These are phyloP conservation scores for Neurospora sp. DNA, from an alignment of 495 filamentous ascomycete species.

Conservation along the genomic window DNA sequence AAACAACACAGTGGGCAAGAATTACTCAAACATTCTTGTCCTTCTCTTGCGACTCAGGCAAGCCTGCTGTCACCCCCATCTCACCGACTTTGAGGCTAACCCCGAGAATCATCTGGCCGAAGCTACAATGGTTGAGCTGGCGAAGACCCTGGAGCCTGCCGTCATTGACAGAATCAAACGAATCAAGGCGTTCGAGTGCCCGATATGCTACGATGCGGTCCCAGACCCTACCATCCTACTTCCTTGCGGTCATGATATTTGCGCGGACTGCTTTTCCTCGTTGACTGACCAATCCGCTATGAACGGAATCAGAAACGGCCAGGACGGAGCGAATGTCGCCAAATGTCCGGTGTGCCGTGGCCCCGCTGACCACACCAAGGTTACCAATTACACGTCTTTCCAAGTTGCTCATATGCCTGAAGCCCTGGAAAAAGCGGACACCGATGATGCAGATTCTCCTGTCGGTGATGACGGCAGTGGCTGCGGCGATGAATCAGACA, in stretches of 20 bases:
- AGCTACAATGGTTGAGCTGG: conserved; percentile 54
- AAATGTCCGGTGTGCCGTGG: conserved; percentile 73
- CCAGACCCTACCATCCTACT: conserved; percentile 69
- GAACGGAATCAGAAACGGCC: conserved; percentile 43
- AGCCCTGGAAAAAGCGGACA: conserved; percentile 9
- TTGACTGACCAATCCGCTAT: conserved; percentile 48
- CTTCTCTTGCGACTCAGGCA: conserved; percentile 84
- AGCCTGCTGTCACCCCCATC: conserved; percentile 83
- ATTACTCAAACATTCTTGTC: conserved; percentile 79
- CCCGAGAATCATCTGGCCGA: conserved; percentile 31
- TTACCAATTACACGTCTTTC: conserved; percentile 69
- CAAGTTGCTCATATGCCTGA: conserved; percentile 60
- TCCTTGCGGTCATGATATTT: conserved; percentile 79
- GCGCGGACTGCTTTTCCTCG: conserved; percentile 66
- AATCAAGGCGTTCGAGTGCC: conserved; percentile 53
- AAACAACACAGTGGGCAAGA: conserved; percentile 58
- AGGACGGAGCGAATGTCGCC: conserved; percentile 41
- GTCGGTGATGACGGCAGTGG: conserved; percentile 31
- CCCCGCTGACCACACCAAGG: conserved; percentile 49
- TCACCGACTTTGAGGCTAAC: conserved; percentile 66
- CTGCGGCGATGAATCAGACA: conserved; percentile 8
- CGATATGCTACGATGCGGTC: conserved; percentile 70
- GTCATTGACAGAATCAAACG: conserved; percentile 62
- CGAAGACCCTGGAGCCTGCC: conserved; percentile 46
- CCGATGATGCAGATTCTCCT: conserved; percentile 26